Evolutionary conservation across 441 rosid species (phyloP).

Genomic region (Breynia disticha): DNA sequence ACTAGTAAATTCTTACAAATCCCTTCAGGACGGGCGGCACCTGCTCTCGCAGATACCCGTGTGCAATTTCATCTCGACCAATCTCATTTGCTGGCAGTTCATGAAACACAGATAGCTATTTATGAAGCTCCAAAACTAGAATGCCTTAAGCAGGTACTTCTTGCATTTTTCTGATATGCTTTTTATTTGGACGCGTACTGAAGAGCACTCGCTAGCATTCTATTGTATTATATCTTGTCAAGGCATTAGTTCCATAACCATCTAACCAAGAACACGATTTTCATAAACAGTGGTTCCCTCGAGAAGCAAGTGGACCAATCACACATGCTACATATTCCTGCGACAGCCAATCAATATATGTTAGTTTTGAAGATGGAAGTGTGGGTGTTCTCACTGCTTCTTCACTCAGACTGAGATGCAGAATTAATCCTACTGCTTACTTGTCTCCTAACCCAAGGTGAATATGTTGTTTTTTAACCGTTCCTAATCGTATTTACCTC

Average conservation of each 20-base stretch:
- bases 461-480: neutral
- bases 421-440: slow-evolving; percentile 66
- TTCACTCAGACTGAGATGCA: slow-evolving; percentile 70
- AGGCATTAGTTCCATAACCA: neutral
- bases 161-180: neutral
- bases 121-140: slow-evolving; percentile 66
- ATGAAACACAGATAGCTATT: slow-evolving; percentile 70
- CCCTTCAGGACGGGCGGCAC: slow-evolving; percentile 39
- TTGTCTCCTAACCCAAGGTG: slow-evolving; percentile 72
- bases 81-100: slow-evolving; percentile 49
- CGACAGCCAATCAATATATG: slow-evolving; percentile 83
- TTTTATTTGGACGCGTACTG: neutral
- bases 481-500: neutral
- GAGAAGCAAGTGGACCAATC: slow-evolving; percentile 63
- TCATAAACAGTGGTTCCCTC: slow-evolving; percentile 43
- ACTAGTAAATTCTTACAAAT: slow-evolving; percentile 50
- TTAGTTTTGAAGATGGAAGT: slow-evolving; percentile 73
- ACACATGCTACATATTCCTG: slow-evolving; percentile 89
- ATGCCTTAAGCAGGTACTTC: slow-evolving; percentile 50
- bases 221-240: no score
- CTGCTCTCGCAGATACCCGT: slow-evolving; percentile 57
- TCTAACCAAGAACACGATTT: slow-evolving; percentile 1
- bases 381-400: slow-evolving; percentile 66
- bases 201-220: neutral
- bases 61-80: slow-evolving; percentile 73